Evolutionary conservation across 116 monocot genomes (phyloP), one percentile per base, ranked within the genome.

Genomic region (Trichopus zeylanicus): DNA sequence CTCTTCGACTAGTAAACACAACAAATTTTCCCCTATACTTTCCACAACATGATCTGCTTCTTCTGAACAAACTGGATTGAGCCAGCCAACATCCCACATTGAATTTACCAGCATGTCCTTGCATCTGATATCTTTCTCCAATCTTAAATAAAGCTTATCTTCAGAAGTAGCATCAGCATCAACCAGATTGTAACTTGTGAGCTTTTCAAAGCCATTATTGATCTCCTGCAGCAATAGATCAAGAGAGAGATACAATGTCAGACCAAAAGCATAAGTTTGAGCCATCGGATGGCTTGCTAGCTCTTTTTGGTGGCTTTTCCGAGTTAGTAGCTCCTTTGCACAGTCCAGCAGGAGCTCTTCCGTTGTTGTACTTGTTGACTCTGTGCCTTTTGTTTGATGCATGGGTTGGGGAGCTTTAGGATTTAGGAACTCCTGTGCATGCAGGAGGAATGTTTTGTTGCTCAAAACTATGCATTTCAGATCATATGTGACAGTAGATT

Each of bases 61-160:
- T 63, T 87, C 81, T 20, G 42, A 24, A 55, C 59, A 73, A 26
- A 72, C 53, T 66, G 66, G 57, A 62, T 66, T 52, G 13, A 35
- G 23, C 92, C 92, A 92, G 29, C 76, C 84, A 39, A 51, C 15
- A 49, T 79, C 78, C 84, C 88, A 84, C 11, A 55, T 66, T 30
- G 68, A 63, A 57, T 74, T 80, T 23, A 67, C 52, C 38, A 56
- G 10, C 26, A 48, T 21, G 33, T 73, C 64, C 9, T 34, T 70
- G 70, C 80, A 75, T 27, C 25, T 59, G 27, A 92, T 67, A 73
- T 92, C 92, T 51, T 58, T 87, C 66, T 80, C 81, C 70, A 84
- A 57, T 8, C 63, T 74, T 22, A 58, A 12, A 51, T 75, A 67
- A 32, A 89, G 46, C 32, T 35, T 39, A 21, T 70, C 67, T 72